A percentile compares a stretch with the other conserved stretches of the same genome.
Evolutionary conservation across 768 basidiomycete genomes (phyloP).

Genomic region (Trametes elegans): DNA sequence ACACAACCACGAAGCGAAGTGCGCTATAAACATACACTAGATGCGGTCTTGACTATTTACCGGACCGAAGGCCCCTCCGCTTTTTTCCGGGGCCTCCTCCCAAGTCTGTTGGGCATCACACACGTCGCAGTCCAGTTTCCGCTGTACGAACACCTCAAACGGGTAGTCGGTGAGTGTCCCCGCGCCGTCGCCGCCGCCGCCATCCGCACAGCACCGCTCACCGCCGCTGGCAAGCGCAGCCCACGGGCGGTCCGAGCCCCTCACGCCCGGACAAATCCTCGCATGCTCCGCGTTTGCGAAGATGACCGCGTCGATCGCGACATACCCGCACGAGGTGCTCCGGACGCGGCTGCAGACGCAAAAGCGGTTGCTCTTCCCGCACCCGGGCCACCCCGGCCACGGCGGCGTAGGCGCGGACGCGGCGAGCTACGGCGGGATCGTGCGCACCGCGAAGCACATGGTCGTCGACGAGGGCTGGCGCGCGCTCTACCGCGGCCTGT

Average conservation of each 20-base stretch:
- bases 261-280: slow-evolving; percentile 67
- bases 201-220: background rate
- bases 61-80: slow-evolving; percentile 81
- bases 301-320: slow-evolving; percentile 93
- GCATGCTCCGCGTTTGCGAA: slow-evolving; percentile 91
- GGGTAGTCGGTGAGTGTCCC: slow-evolving; percentile 74
- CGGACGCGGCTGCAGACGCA: slow-evolving; percentile 97
- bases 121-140: slow-evolving; percentile 99
- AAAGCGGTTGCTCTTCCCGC: slow-evolving; percentile 52
- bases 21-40: slow-evolving; percentile 85
- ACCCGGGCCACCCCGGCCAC: slow-evolving; percentile 51
- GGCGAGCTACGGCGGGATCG: slow-evolving; percentile 59
- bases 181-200: background rate
- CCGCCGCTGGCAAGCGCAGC: slow-evolving; percentile 38
- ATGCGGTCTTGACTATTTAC: slow-evolving; percentile 89
- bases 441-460: slow-evolving; percentile 72
- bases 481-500: slow-evolving; percentile 89
- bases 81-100: slow-evolving; percentile 92
- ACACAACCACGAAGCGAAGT: slow-evolving; percentile 79
- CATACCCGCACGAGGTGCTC: slow-evolving; percentile 98
- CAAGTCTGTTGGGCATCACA: slow-evolving; percentile 88
- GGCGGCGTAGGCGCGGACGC: slow-evolving; percentile 60
- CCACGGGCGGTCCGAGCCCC: slow-evolving; percentile 37
- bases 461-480: slow-evolving; percentile 82
- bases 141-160: slow-evolving; percentile 89